Evolutionary conservation across 257 asterid genomes (phyloP), one percentile per base, ranked within the genome.

Genomic region (Solanum tarapatanum): DNA sequence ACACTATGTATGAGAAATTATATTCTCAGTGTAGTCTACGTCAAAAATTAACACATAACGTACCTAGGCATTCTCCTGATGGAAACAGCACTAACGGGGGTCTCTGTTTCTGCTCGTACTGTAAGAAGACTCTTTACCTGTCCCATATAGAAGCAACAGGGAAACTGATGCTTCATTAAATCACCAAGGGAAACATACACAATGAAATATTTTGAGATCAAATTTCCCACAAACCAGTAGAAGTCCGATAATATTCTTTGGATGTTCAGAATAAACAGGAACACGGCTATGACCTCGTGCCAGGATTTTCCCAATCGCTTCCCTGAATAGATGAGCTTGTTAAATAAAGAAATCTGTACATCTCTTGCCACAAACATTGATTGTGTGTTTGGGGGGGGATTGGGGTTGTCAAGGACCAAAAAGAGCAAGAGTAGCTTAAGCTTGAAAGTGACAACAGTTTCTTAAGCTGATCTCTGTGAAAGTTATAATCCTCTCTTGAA

Each of bases 281-380:
- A 97, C 93, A 41, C 99, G 98, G 92, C 99, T 97, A 90, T 97
- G 99, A 89, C 99, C 99, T 11, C 98, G 93, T 23, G 99, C 98
- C 83, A 97, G 97, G 90, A 97, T 94, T 92, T 93, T 97, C 68
- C 99, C 99, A 77, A 97, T 95, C 84, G 98, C 96, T 92, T 97
- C 99, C 99, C 99, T 96, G 95, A 90, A 91, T 30, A 88, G 24
- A 88, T 69, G 33, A 88, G 66, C 37, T 26, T 79, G 26, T 79
- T 77, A 79, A 30, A 79, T 43, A 24, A 14, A 26, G 36, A 79
- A 79, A 79, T 13, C 66, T 43, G 60, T 30, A 37, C 32, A 24
- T 13, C 84, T 75, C 83, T 43, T 41, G 83, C 83, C 58, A n/a
- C 58, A 76, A 76, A 3, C 58, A 23, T 12, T 12, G 30, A 24